Percentiles rank a stretch among this genome's conserved stretches.
These are phyloP conservation scores for Boletus pseudopeckii DNA, from an alignment of 768 basidiomycete species.

Conservation along the genomic window DNA sequence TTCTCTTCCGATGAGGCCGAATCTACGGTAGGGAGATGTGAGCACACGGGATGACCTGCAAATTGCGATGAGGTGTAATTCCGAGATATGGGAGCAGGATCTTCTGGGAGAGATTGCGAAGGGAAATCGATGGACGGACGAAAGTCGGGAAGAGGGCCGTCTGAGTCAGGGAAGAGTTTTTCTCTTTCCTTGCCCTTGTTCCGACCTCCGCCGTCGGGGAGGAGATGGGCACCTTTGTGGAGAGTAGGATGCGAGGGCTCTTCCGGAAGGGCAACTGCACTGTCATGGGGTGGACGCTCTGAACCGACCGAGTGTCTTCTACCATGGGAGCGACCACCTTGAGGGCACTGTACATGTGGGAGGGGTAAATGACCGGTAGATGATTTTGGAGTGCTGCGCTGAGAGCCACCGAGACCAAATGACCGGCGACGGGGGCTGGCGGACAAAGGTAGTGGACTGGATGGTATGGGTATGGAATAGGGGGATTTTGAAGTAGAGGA, in stretches of 20 bases:
- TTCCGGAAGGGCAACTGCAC: slow-evolving; percentile 32
- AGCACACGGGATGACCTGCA: slow-evolving; percentile 2
- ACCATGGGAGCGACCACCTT: slow-evolving; percentile 19
- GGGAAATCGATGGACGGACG: slow-evolving; percentile 13
- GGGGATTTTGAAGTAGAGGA: slow-evolving; percentile 17
- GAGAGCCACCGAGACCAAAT: slow-evolving; percentile 29
- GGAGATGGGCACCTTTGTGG: slow-evolving; percentile 10
- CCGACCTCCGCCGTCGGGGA: slow-evolving; percentile 13
- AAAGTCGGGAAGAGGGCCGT: slow-evolving; percentile 7
- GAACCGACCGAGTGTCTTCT: slow-evolving; percentile 30
- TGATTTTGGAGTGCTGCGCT: slow-evolving; percentile 29
- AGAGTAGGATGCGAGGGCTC: slow-evolving; percentile 13
- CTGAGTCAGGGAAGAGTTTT: neutral
- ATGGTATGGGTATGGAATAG: slow-evolving; percentile 27
- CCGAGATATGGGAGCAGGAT: slow-evolving; percentile 15
- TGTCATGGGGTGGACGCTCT: slow-evolving; percentile 31
- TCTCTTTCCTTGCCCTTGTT: slow-evolving; percentile 31
- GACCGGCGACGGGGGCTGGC: slow-evolving; percentile 34
- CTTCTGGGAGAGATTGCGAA: slow-evolving; percentile 23
- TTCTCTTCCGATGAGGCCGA: slow-evolving; percentile 25
- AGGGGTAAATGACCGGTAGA: slow-evolving; percentile 28
- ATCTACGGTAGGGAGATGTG: slow-evolving; percentile 26
- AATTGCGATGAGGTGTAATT: slow-evolving; percentile 10
- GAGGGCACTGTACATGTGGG: slow-evolving; percentile 13
- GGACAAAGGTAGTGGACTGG: slow-evolving; percentile 30